Conservation (phyloP, 2,329 filamentous ascomycete genomes). For the Colletotrichum zoysiae region DNA sequence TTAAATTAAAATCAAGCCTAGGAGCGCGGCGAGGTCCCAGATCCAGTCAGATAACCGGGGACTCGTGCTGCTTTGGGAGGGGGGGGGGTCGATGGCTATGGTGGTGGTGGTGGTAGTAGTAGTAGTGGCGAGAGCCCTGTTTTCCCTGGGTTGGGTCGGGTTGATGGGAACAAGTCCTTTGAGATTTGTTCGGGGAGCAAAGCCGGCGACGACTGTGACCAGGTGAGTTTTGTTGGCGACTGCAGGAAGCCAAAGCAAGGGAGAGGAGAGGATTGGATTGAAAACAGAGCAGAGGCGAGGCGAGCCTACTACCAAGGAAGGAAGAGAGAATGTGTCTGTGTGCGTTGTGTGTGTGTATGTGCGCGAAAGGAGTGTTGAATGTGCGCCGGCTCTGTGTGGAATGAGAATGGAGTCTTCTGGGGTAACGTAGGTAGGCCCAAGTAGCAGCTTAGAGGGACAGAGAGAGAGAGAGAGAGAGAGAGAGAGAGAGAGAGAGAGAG, state of each 20-base stretch:
- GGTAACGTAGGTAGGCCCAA: neutral
- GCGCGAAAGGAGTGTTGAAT: constrained; percentile 6
- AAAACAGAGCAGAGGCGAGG: constrained; percentile 23
- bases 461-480: constrained; percentile 27
- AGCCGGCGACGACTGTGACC: constrained; percentile 12
- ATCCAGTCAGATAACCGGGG: constrained; percentile 37
- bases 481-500: constrained; percentile 4
- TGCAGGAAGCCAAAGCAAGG: constrained; percentile 14
- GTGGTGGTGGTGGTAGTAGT: constrained; percentile 6
- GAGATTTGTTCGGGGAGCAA: constrained; percentile 16
- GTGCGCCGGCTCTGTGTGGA: constrained; percentile 12
- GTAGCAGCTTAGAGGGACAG: neutral
- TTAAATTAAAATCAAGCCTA: constrained; percentile 39
- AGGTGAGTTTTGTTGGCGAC: constrained; percentile 1
- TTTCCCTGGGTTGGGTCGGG: neutral
- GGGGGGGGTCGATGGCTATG: neutral
- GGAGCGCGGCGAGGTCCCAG: constrained; percentile 37
- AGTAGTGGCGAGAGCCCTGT: constrained; percentile 13
- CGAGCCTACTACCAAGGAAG: constrained; percentile 1
- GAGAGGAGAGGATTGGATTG: constrained; percentile 26
- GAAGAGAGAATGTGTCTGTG: constrained; percentile 1
- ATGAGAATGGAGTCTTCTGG: constrained; percentile 18
- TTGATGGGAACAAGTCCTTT: neutral
- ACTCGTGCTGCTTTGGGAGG: constrained; percentile 12
- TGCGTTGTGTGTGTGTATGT: constrained; percentile 2